Evolutionary conservation across 768 basidiomycete genomes (phyloP), one percentile per base, ranked within the genome.

Genomic region (Baorangia bicolor): DNA sequence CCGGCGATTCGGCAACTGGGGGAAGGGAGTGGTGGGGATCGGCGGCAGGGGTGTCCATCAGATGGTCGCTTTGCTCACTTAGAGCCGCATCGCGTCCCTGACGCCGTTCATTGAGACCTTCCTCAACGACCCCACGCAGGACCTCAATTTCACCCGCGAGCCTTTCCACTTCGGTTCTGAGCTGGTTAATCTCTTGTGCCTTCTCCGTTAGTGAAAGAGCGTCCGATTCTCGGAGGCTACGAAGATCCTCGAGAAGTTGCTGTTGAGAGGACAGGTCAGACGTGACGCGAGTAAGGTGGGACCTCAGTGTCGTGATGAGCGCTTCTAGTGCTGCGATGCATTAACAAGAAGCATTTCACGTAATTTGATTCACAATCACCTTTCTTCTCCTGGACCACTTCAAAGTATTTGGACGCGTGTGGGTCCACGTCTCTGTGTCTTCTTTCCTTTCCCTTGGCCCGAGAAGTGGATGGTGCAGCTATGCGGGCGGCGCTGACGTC

Each of bases 321-420:
- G 87, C 83, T 70, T 96, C 94, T 3, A 97, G 76, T 16, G 90
- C 94, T 95, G 38, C 14, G 9, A 64, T 52, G 28, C 16, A 51
- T 64, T 49, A 65, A 53, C n/a, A 51, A 44, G 14, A 42, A 23
- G 18, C 51, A 53, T 46, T 40, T 14, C 16, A 7, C 1, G 42
- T n/a, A 21, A 31, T n/a, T 31, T 37, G 30, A 37, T 43, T 33
- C n/a, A 11, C n/a, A 65, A 71, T 11, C 47, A 93, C 92, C 91
- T 78, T 91, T 91, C 70, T 94, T 94, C 70, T 94, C 92, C 57
- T 91, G 88, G 0, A 95, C 88, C 5, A 84, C 88, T 60, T 90
- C 87, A 53, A 80, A 79, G 61, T 94, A 92, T 49, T 86, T 75
- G 57, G 77, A 75, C 23, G 74, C 68, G 27, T 78, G 40, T 2